These are phyloP conservation scores for Trichomonascaceae sp. DNA, from an alignment of 1,139 yeast genomes.

Conservation along the genomic window DNA sequence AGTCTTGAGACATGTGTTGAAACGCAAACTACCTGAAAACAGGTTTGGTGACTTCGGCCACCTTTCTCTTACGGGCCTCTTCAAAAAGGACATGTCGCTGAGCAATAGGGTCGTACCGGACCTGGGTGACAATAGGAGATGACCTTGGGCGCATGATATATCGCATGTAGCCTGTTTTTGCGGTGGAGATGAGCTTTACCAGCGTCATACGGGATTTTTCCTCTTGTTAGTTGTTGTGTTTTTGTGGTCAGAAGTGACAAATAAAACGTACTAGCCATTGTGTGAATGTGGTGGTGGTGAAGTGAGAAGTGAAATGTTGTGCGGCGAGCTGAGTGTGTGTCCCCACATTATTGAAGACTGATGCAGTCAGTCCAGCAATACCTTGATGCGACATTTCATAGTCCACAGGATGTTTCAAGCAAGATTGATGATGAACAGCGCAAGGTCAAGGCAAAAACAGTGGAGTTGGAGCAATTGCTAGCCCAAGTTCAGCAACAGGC, in stretches of 20 bases:
- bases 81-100: slow-evolving; percentile 76
- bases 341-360: background rate
- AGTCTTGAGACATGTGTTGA: too few relatives aligned
- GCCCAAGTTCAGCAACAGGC: slow-evolving; percentile 3
- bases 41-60: slow-evolving; percentile 41
- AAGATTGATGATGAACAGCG: slow-evolving; percentile 13
- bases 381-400: slow-evolving; percentile 12
- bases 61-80: slow-evolving; percentile 76
- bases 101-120: slow-evolving; percentile 78
- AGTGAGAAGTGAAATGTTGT: too few relatives aligned
- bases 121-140: slow-evolving; percentile 64
- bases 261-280: slow-evolving; percentile 12
- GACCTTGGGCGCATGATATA: slow-evolving; percentile 74
- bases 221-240: slow-evolving; percentile 10
- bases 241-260: background rate
- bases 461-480: slow-evolving; percentile 6
- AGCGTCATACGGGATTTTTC: slow-evolving; percentile 29
- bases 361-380: slow-evolving; percentile 2
- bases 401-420: slow-evolving; percentile 8
- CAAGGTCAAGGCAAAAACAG: slow-evolving; percentile 7
- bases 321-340: background rate
- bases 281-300: too few relatives aligned
- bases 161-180: slow-evolving; percentile 76
- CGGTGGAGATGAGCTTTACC: slow-evolving; percentile 62
- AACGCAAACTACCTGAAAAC: slow-evolving; percentile 19